phyloP scores from a whole-genome alignment of 768 basidiomycete species.

The Boletus reticulatus region DNA sequence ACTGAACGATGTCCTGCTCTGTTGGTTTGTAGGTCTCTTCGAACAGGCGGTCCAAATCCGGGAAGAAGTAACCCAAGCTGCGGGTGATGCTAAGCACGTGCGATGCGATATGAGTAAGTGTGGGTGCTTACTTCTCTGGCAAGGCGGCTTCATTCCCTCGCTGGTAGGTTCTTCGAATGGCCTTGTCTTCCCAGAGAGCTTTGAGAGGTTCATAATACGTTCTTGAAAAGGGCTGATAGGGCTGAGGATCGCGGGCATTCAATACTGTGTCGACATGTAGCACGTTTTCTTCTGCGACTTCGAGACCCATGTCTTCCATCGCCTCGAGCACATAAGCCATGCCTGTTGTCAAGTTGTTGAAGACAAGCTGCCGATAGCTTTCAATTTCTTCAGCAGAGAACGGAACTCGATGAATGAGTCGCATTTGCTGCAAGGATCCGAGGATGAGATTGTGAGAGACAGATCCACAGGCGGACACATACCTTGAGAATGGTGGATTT shows the following conservation, averaged over 20 bases:
- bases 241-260: constrained; percentile 66
- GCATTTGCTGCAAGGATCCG: constrained; percentile 74
- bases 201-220: constrained; percentile 66
- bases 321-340: constrained; percentile 81
- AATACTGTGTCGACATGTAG: constrained; percentile 62
- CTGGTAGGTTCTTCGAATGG: constrained; percentile 71
- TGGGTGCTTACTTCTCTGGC: constrained; percentile 75
- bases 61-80: constrained; percentile 76
- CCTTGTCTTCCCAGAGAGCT: constrained; percentile 73
- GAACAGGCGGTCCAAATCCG: constrained; percentile 78
- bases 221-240: constrained; percentile 77
- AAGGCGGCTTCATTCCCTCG: constrained; percentile 89
- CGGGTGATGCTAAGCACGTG: not conserved
- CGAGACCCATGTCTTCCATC: constrained; percentile 85
- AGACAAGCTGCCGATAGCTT: constrained; percentile 87
- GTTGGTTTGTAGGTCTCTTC: constrained; percentile 66
- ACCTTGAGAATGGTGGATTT: constrained; percentile 93
- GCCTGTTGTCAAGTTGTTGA: constrained; percentile 87
- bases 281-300: constrained; percentile 60
- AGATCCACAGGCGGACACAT: not conserved
- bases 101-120: not conserved
- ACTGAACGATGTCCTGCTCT: constrained; percentile 86
- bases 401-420: constrained; percentile 85
- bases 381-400: constrained; percentile 85
- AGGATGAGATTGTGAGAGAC: not conserved